These are phyloP conservation scores for Lonicera japonica DNA, from an alignment of 129 eudicot species.

Conservation along the genomic window DNA sequence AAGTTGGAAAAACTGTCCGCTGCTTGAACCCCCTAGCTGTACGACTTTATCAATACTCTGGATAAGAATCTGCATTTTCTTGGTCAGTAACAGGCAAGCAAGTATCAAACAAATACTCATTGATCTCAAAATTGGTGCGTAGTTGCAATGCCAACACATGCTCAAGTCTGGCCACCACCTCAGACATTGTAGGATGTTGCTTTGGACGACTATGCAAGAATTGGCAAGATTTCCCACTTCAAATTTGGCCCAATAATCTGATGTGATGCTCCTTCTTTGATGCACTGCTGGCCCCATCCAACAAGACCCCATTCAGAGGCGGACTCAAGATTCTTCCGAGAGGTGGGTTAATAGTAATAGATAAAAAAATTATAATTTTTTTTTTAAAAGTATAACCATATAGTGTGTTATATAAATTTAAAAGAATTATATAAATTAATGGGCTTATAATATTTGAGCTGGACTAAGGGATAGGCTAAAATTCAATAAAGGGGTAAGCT, in stretches of 20 bases:
- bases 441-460: too few species aligned
- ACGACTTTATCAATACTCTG: not conserved
- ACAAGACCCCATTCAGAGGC: too few species aligned
- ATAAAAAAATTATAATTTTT: too few species aligned
- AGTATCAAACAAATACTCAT: not conserved
- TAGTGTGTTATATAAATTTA: too few species aligned
- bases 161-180: not conserved
- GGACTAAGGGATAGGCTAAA: too few species aligned
- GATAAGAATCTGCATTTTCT: not conserved
- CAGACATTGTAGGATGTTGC: not conserved
- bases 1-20: not conserved
- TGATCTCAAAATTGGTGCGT: not conserved
- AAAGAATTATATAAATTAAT: too few species aligned
- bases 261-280: not conserved
- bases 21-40: not conserved
- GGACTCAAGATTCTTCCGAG: too few species aligned
- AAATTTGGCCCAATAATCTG: not conserved
- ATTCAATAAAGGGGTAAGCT: too few species aligned
- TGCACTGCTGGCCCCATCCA: not conserved
- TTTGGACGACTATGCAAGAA: constrained; percentile 1
- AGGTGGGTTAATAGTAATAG: too few species aligned
- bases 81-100: not conserved
- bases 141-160: not conserved
- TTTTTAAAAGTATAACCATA: too few species aligned
- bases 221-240: not conserved